Base-by-base conservation (phyloP, 345 rosid species). In the Euphorbia lathyris region DNA sequence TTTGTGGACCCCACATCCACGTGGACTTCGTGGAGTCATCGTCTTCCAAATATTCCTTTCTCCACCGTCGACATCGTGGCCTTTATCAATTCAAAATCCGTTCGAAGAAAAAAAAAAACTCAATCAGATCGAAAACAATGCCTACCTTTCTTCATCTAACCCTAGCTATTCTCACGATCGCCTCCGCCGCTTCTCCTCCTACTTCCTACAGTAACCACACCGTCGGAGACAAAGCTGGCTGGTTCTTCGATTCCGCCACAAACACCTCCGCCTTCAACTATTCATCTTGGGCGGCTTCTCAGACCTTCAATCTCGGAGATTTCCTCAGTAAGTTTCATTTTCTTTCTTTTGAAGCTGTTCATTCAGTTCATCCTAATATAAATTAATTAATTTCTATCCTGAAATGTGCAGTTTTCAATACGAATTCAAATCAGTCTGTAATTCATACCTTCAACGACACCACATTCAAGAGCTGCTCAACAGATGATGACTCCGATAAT, bases 271-370 rank as follows among this genome's bases (percentile, higher is more conserved):
- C 81, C 60, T 32, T 74, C n/a, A 76, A 83, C 68, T 89, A 83
- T 83, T 20, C 87, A 27, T 67, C 83, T n/a, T 85, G 90, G 90
- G 91, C 87, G 11, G 72, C 85, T 11, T 30, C 68, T 26, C 77
- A 72, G 34, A 76, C 90, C 36, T 89, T 85, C 83, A 76, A 65
- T 75, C 85, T 85, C 36, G 90, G 95, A 67, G 91, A 89, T 77
- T 84, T 48, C 56, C 86, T 89, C 66, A 70, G 94, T 86, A 82
- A 83, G 84, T 45, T 14, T 58, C 26, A 40, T 14, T 52, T n/a
- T 29, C 14, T 66, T 8, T 3, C 3, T 32, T 13, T 17, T 42
- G n/a, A n/a, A n/a, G n/a, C n/a, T n/a, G n/a, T n/a, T n/a, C 40
- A 10, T 14, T 10, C 32, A 9, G 22, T 58, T 11, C 8, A 10